These are phyloP conservation scores for Helotiales sp. DNA, from an alignment of 2,329 filamentous ascomycete genomes.

Conservation along the genomic window DNA sequence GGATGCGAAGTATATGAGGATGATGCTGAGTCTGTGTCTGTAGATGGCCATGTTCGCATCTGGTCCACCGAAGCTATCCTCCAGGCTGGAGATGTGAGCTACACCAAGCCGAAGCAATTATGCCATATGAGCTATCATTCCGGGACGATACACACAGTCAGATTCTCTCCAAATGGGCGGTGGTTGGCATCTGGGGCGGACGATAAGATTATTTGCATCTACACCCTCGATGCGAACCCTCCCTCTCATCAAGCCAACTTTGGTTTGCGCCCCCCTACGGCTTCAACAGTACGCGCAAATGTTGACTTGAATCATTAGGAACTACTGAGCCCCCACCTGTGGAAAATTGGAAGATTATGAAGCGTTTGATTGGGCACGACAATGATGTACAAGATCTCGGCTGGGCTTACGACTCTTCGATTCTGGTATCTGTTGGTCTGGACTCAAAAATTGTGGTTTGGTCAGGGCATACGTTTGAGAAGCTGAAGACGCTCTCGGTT, in stretches of 20 bases:
- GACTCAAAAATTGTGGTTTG: slow-evolving; percentile 98
- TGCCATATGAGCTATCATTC: slow-evolving; percentile 99
- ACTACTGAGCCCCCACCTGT: slow-evolving; percentile 89
- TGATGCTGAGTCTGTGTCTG: slow-evolving; percentile 32
- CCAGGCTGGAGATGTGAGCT: slow-evolving; percentile 73
- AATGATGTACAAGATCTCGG: slow-evolving; percentile 98
- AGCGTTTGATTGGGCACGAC: slow-evolving; percentile 92
- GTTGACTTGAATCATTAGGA: slow-evolving; percentile 48
- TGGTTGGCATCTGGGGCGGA: slow-evolving; percentile 97
- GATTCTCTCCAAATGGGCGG: slow-evolving; percentile 93
- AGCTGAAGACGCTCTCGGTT: slow-evolving; percentile 88
- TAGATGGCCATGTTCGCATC: slow-evolving; percentile 94
- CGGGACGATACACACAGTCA: slow-evolving; percentile 94
- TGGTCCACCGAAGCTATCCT: slow-evolving; percentile 97
- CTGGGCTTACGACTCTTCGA: slow-evolving; percentile 95
- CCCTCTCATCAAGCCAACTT: slow-evolving; percentile 79
- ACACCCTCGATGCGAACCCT: slow-evolving; percentile 79
- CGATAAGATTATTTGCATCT: slow-evolving; percentile 98
- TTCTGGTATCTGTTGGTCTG: slow-evolving; percentile 92
- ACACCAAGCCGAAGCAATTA: slow-evolving; percentile 84
- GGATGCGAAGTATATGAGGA: neutral
- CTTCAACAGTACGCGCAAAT: slow-evolving; percentile 27
- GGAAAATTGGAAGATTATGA: slow-evolving; percentile 97
- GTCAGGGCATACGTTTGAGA: slow-evolving; percentile 98
- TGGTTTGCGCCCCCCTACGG: slow-evolving; percentile 57